Conservation (phyloP, 768 basidiomycete species). For the Russula earlei region DNA sequence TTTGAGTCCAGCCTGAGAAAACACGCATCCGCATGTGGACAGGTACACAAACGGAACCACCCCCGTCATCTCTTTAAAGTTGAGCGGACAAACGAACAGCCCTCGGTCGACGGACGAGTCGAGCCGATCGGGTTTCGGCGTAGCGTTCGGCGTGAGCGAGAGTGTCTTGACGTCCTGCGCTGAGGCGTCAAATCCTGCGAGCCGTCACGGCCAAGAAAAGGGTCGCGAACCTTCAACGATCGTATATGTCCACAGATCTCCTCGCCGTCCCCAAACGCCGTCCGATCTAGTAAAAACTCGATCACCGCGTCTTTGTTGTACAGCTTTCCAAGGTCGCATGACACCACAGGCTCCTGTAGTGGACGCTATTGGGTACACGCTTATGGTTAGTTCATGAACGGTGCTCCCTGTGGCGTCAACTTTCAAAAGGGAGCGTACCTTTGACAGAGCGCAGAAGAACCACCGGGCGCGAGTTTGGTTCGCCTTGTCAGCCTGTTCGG, state of each 20-base stretch:
- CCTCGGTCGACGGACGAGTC: slow-evolving; percentile 40
- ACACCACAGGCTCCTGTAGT: slow-evolving; percentile 84
- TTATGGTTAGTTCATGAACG: not conserved
- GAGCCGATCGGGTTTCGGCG: slow-evolving; percentile 30
- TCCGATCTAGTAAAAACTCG: slow-evolving; percentile 78
- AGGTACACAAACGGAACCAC: slow-evolving; percentile 81
- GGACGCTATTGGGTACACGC: slow-evolving; percentile 41
- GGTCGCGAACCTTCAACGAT: slow-evolving; percentile 66
- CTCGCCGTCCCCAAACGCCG: slow-evolving; percentile 83
- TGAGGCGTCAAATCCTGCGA: not conserved
- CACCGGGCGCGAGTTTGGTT: slow-evolving; percentile 82
- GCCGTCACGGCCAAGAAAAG: not conserved
- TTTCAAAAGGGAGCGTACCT: slow-evolving; percentile 46
- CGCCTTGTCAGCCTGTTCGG: slow-evolving; percentile 84
- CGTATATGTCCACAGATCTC: slow-evolving; percentile 89
- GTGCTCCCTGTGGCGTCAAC: not conserved
- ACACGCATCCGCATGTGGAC: slow-evolving; percentile 80
- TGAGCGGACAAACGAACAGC: slow-evolving; percentile 85
- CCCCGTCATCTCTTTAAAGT: slow-evolving; percentile 93
- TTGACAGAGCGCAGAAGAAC: slow-evolving; percentile 93
- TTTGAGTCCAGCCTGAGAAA: slow-evolving; percentile 76
- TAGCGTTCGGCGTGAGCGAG: slow-evolving; percentile 66
- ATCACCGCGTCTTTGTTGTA: slow-evolving; percentile 95
- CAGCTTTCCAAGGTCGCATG: slow-evolving; percentile 85
- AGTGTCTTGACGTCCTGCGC: slow-evolving; percentile 77